Percentiles rank a stretch among this genome's conserved stretches.
Conservation (phyloP, 2,329 filamentous ascomycete species). For the Botrytis squamosa region DNA sequence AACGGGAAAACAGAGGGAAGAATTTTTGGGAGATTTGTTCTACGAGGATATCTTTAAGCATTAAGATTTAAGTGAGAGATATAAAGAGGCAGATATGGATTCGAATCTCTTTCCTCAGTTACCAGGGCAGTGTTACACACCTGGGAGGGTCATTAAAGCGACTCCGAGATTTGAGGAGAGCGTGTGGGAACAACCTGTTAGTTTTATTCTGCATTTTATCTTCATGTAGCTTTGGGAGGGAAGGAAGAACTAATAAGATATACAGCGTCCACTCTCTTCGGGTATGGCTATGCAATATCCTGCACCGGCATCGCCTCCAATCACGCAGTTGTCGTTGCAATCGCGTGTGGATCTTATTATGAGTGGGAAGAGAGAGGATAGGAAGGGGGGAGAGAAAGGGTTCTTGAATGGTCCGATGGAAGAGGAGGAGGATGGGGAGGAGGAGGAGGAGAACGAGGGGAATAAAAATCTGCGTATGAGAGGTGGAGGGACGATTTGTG, state of each 20-base stretch:
- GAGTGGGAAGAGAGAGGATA: background rate
- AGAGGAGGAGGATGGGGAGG: background rate
- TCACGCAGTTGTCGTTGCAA: background rate
- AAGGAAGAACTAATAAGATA: background rate
- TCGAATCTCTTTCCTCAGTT: background rate
- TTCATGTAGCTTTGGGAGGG: background rate
- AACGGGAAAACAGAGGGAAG: background rate
- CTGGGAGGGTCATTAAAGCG: background rate
- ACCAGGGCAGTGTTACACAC: background rate
- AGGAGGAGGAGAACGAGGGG: too few relatives aligned
- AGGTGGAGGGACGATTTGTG: background rate
- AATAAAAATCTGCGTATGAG: background rate
- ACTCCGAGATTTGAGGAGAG: background rate
- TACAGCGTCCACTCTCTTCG: background rate
- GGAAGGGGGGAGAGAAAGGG: background rate
- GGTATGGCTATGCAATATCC: background rate
- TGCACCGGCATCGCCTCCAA: background rate
- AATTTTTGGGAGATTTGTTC: background rate
- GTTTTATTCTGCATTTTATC: background rate
- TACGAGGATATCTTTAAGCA: background rate
- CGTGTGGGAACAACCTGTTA: conserved; percentile 1
- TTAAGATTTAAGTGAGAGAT: background rate
- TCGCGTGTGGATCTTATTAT: background rate
- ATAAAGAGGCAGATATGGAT: background rate
- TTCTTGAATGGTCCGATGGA: background rate